A percentile compares a stretch with the other conserved stretches of the same genome.
Evolutionary conservation across 345 rosid genomes (phyloP).

Genomic region (Clarkia xantiana): DNA sequence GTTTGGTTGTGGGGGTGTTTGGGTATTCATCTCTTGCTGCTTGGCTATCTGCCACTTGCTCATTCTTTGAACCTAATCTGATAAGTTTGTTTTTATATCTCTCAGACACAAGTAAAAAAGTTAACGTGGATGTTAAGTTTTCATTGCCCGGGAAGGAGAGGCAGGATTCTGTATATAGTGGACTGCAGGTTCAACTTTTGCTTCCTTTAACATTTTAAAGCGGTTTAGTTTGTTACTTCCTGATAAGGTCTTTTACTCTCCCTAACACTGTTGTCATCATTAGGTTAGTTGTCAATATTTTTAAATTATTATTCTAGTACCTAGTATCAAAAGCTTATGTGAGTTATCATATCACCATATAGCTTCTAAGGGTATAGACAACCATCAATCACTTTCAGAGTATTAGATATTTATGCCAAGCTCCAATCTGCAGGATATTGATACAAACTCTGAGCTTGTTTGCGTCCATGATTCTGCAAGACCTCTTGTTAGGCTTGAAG

Average conservation of each 20-base stretch:
- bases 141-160: constrained; percentile 91
- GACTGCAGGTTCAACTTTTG: constrained; percentile 58
- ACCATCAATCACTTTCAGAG: too few relatives aligned
- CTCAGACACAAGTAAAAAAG: constrained; percentile 38
- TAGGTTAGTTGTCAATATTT: too few relatives aligned
- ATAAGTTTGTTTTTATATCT: constrained; percentile 5
- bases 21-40: too few relatives aligned
- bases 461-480: constrained; percentile 94
- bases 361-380: too few relatives aligned
- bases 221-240: background rate
- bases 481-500: constrained; percentile 51
- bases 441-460: constrained; percentile 63
- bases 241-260: too few relatives aligned
- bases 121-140: constrained; percentile 52
- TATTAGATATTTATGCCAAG: background rate
- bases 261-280: too few relatives aligned
- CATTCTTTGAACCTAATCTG: constrained; percentile 6
- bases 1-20: too few relatives aligned
- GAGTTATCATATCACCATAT: too few relatives aligned
- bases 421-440: constrained; percentile 33
- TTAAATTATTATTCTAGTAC: too few relatives aligned
- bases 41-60: background rate
- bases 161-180: constrained; percentile 82
- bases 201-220: background rate
- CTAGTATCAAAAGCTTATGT: too few relatives aligned